phyloP scores from a whole-genome alignment of 768 basidiomycete species.

The Serendipita sp. region DNA sequence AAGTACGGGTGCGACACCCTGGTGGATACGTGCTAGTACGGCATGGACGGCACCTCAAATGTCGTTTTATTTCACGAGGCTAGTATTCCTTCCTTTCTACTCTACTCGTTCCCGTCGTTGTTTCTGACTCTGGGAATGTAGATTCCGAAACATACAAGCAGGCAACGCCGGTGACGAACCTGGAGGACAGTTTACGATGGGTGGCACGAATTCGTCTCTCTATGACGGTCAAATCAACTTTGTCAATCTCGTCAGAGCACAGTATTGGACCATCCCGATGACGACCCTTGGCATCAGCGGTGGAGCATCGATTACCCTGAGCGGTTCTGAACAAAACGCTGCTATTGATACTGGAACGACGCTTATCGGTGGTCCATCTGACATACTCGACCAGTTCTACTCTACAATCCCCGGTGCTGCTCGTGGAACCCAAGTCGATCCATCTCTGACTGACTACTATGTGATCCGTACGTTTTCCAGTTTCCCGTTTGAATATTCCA shows the following conservation, averaged over 20 bases:
- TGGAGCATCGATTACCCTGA: not conserved
- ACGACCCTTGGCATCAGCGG: not conserved
- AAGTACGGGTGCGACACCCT: slow-evolving; percentile 20
- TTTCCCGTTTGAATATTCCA: not conserved
- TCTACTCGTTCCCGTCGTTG: no score
- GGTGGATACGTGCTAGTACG: not conserved
- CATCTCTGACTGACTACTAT: not conserved
- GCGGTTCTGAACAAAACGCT: not conserved
- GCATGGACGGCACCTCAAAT: not conserved
- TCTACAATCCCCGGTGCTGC: slow-evolving; percentile 5
- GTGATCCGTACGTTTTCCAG: not conserved
- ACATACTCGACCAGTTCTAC: slow-evolving; percentile 7
- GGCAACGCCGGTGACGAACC: slow-evolving; percentile 16
- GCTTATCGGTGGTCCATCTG: slow-evolving; percentile 10
- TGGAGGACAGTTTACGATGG: slow-evolving; percentile 59
- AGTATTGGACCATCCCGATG: slow-evolving; percentile 5
- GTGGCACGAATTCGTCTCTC: slow-evolving; percentile 43
- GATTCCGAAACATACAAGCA: not conserved
- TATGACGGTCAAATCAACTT: slow-evolving; percentile 21
- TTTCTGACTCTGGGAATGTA: no score
- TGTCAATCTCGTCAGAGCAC: not conserved
- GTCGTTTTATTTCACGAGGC: not conserved
- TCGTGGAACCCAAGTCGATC: not conserved
- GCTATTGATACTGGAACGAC: slow-evolving; percentile 11
- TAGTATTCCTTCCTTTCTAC: not conserved